phyloP scores from a whole-genome alignment of 352 stramenopile species.

The Thalassiosira tumida region DNA sequence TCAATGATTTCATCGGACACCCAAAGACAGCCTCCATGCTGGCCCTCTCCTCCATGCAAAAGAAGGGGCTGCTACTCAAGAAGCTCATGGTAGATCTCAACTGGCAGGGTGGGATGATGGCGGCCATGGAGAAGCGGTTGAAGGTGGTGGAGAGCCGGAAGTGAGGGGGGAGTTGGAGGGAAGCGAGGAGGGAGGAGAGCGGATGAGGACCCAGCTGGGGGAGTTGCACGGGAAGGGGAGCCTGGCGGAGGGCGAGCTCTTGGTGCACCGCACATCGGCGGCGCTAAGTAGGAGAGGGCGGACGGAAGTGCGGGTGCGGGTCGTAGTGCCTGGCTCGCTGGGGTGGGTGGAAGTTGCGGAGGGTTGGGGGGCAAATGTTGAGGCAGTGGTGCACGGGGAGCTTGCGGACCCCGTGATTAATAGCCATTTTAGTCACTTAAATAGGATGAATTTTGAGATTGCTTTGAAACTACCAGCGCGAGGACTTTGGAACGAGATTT shows the following conservation, averaged over 20 bases:
- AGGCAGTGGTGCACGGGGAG: not conserved
- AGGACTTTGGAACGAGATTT: too few relatives aligned
- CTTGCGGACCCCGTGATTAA: too few relatives aligned
- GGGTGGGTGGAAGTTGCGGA: not conserved
- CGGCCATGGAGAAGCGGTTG: too few relatives aligned
- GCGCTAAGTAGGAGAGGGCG: not conserved
- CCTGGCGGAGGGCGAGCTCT: not conserved
- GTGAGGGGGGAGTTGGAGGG: too few relatives aligned
- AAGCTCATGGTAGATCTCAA: too few relatives aligned
- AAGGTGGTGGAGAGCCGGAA: too few relatives aligned
- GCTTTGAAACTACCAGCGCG: too few relatives aligned
- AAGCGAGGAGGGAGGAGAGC: too few relatives aligned
- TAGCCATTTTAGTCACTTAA: not conserved
- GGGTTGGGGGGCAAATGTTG: not conserved
- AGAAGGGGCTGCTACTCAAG: too few relatives aligned
- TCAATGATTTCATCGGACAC: not conserved
- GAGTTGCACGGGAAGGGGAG: not conserved
- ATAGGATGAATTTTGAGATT: not conserved
- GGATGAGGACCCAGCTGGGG: too few relatives aligned
- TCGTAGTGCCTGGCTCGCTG: not conserved
- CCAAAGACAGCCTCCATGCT: slow-evolving; percentile 9
- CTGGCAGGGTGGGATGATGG: too few relatives aligned
- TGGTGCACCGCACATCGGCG: not conserved
- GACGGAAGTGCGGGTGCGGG: not conserved
- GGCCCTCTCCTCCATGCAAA: slow-evolving; percentile 16